Evolutionary conservation across 768 basidiomycete genomes (phyloP).

Genomic region (Suillus brevipes): DNA sequence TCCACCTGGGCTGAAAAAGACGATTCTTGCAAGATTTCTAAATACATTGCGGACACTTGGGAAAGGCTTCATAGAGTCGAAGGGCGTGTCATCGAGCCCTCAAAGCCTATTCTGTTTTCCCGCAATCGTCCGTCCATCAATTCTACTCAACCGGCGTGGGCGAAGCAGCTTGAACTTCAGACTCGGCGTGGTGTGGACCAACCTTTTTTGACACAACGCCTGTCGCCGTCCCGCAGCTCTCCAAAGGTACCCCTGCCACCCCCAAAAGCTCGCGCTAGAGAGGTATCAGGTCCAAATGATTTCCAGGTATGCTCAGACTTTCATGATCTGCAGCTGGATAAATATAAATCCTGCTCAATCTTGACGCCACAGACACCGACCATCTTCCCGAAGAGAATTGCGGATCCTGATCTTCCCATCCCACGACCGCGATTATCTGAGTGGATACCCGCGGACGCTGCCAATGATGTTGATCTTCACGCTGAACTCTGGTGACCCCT

Average conservation of each 20-base stretch:
- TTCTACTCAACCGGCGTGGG: slow-evolving; percentile 49
- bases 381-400: slow-evolving; percentile 42
- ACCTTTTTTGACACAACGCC: slow-evolving; percentile 45
- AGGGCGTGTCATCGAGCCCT: slow-evolving; percentile 16
- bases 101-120: slow-evolving; percentile 21
- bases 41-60: slow-evolving; percentile 33
- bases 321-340: slow-evolving; percentile 29
- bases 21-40: slow-evolving; percentile 25
- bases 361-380: slow-evolving; percentile 17
- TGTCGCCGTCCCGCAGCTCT: slow-evolving; percentile 19
- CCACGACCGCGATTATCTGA: slow-evolving; percentile 50
- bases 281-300: slow-evolving; percentile 19
- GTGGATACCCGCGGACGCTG: slow-evolving; percentile 51
- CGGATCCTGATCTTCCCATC: slow-evolving; percentile 56
- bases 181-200: slow-evolving; percentile 55
- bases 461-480: slow-evolving; percentile 27
- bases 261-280: slow-evolving; percentile 32
- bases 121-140: slow-evolving; percentile 23
- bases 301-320: slow-evolving; percentile 36
- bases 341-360: slow-evolving; percentile 16
- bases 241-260: slow-evolving; percentile 30
- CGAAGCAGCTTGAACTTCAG: slow-evolving; percentile 35
- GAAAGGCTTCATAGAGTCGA: slow-evolving; percentile 28
- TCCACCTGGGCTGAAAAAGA: slow-evolving; percentile 14
- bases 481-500: slow-evolving; percentile 15